phyloP scores from a whole-genome alignment of 2,329 filamentous ascomycete species.

The Curvularia hawaiiensis region DNA sequence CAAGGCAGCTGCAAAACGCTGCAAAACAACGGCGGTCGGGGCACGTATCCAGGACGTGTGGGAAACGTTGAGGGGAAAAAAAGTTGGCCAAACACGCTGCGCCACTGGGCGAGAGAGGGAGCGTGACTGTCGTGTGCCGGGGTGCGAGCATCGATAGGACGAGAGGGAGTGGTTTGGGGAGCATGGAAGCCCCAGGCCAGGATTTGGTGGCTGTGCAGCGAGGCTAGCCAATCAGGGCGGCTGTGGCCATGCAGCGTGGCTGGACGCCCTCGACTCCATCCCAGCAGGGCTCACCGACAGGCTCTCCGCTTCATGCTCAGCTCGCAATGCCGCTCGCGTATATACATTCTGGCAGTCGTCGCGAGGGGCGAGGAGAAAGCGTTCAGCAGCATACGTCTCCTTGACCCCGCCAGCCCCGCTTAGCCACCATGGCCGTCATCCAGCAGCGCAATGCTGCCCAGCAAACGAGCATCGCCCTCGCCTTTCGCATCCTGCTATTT shows the following conservation, averaged over 20 bases:
- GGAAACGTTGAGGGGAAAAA: constrained; percentile 4
- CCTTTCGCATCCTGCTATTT: constrained; percentile 47
- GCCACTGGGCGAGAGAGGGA: constrained; percentile 25
- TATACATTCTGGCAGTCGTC: constrained; percentile 27
- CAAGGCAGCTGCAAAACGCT: constrained; percentile 39
- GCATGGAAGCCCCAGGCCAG: constrained; percentile 15
- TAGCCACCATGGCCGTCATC: constrained; percentile 37
- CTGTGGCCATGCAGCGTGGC: constrained; percentile 23
- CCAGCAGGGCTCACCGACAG: constrained; percentile 27
- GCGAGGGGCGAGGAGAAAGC: constrained; percentile 14
- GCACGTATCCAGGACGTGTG: constrained; percentile 6
- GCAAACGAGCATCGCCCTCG: constrained; percentile 42
- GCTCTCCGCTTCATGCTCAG: constrained; percentile 36
- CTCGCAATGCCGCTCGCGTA: constrained; percentile 25
- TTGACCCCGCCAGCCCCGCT: constrained; percentile 22
- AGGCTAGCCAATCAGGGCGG: constrained; percentile 23
- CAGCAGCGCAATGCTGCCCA: constrained; percentile 24
- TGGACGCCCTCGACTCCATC: constrained; percentile 23
- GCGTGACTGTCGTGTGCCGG: constrained; percentile 21
- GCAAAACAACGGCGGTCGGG: constrained; percentile 26
- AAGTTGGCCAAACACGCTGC: constrained; percentile 22
- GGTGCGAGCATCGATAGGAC: constrained; percentile 26
- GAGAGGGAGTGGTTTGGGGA: constrained; percentile 16
- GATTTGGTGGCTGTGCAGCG: constrained; percentile 19
- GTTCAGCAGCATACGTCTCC: constrained; percentile 22